Percentiles rank a stretch among this genome's conserved stretches.
phyloP scores from a whole-genome alignment of 2,329 filamentous ascomycete genomes.

The Coniochaeta sp. region DNA sequence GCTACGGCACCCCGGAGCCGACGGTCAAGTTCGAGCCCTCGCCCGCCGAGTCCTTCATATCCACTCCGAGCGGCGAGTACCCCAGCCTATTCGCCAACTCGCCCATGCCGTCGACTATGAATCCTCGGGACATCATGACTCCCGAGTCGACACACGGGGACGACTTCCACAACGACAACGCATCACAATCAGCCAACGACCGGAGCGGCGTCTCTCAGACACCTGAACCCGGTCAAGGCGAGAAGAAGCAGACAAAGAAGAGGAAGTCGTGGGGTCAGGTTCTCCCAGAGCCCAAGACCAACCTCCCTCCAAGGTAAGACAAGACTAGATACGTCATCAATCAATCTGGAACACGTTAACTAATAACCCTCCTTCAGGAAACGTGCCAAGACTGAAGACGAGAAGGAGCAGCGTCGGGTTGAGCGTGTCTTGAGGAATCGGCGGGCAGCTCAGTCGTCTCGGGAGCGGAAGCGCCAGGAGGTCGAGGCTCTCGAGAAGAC shows the following conservation, averaged over 20 bases:
- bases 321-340: not conserved
- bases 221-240: constrained; percentile 20
- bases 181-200: constrained; percentile 9
- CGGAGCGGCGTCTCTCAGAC: constrained; percentile 11
- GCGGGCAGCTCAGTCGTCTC: constrained; percentile 90
- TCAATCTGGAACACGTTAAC: not conserved
- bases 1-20: constrained; percentile 31
- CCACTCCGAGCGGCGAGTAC: constrained; percentile 41
- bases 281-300: constrained; percentile 92
- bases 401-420: constrained; percentile 96
- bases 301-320: constrained; percentile 70
- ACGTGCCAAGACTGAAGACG: constrained; percentile 96
- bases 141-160: constrained; percentile 33
- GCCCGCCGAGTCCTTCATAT: constrained; percentile 47
- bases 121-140: constrained; percentile 43
- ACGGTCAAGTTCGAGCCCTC: constrained; percentile 46
- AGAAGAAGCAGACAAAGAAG: constrained; percentile 82
- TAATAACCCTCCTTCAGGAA: constrained; percentile 51
- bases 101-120: constrained; percentile 25
- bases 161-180: constrained; percentile 16
- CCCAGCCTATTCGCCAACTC: constrained; percentile 38
- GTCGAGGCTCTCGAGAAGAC: constrained; percentile 78
- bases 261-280: constrained; percentile 98
- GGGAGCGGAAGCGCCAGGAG: constrained; percentile 83
- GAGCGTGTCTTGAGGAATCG: constrained; percentile 96